Base-by-base conservation (phyloP, 768 basidiomycete species). In the Termitomyces sp. region DNA sequence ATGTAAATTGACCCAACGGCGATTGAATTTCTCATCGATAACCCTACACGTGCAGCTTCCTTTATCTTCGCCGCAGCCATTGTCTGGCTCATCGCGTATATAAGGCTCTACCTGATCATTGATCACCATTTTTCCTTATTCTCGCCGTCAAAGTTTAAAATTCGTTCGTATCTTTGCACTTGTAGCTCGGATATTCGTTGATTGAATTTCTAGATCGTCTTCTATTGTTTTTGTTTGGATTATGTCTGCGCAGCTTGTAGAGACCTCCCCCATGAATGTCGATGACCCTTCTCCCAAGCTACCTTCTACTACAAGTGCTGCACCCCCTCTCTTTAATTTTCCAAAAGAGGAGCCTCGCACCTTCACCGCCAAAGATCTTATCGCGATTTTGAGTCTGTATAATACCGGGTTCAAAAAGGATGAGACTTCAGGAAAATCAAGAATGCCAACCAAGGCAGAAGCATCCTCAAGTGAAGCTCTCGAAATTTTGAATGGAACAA, bases 281-380 rank as follows among this genome's bases (percentile, higher is more conserved):
- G 45, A 56, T 16, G 1, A 7, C 16, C 2, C 27, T 5, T 8
- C 25, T 50, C 34, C 41, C 21, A 19, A 10, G 9, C n/a, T n/a
- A 12, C 14, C 35, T 37, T 23, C 51, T 11, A 49, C 47, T 31
- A 47, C 57, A 4, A 43, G 35, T 4, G 17, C 11, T n/a, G n/a
- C 12, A 17, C 43, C 31, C 2, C 59, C 56, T 17, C 54, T 56
- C 31, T 63, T 60, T 29, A 38, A 56, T 31, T 56, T 63, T 21
- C 57, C 59, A 4, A 32, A 32, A 38, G 62, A 63, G 31, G 37
- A 40, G 21, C 54, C 57, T 44, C 59, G 57, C 7, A 46, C 32
- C 5, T 61, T 63, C 56, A 58, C 59, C 11, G 52, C 54, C 8
- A 45, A 58, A 12, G 60, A 59, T 47, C 50, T 63, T 5, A 56